These are phyloP conservation scores for Yamadazyma spencermartinsiae DNA, from an alignment of 1,139 yeast genomes.

Conservation along the genomic window DNA sequence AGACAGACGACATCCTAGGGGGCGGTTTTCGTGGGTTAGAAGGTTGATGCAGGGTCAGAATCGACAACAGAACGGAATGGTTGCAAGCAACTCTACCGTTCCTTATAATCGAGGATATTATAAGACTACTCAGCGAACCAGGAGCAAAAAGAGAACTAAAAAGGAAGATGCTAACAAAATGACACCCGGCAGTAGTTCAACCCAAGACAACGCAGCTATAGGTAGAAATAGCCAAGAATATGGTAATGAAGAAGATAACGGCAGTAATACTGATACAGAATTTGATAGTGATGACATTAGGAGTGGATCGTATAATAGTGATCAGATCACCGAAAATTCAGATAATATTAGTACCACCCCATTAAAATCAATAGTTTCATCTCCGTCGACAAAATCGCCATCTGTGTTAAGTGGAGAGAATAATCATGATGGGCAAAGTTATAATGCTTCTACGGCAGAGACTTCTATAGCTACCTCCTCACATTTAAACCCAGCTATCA, in stretches of 20 bases:
- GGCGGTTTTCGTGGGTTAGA: slow-evolving; percentile 48
- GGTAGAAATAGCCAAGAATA: background rate
- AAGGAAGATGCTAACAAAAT: background rate
- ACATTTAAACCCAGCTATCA: slow-evolving; percentile 11
- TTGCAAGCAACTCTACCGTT: slow-evolving; percentile 2
- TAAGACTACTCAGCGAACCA: slow-evolving; percentile 4
- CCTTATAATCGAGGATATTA: slow-evolving; percentile 13
- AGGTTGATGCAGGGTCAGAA: slow-evolving; percentile 48
- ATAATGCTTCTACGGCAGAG: slow-evolving; percentile 51
- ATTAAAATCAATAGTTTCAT: slow-evolving; percentile 49
- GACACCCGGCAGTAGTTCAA: background rate
- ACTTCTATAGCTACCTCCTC: slow-evolving; percentile 52
- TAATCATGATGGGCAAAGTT: slow-evolving; percentile 37
- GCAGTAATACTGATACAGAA: slow-evolving; percentile 6
- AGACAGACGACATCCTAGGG: slow-evolving; percentile 28
- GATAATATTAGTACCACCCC: slow-evolving; percentile 52
- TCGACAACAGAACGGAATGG: slow-evolving; percentile 16
- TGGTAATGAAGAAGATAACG: slow-evolving; percentile 4
- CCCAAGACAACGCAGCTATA: background rate
- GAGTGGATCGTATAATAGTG: slow-evolving; percentile 14
- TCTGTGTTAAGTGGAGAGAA: slow-evolving; percentile 42
- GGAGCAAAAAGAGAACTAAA: background rate
- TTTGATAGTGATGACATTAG: slow-evolving; percentile 6
- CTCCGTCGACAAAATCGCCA: slow-evolving; percentile 48
- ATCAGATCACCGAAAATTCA: slow-evolving; percentile 19